Percentiles rank a stretch among this genome's conserved stretches.
phyloP scores from a whole-genome alignment of 2,329 filamentous ascomycete species.

The Pyrenophora teres region DNA sequence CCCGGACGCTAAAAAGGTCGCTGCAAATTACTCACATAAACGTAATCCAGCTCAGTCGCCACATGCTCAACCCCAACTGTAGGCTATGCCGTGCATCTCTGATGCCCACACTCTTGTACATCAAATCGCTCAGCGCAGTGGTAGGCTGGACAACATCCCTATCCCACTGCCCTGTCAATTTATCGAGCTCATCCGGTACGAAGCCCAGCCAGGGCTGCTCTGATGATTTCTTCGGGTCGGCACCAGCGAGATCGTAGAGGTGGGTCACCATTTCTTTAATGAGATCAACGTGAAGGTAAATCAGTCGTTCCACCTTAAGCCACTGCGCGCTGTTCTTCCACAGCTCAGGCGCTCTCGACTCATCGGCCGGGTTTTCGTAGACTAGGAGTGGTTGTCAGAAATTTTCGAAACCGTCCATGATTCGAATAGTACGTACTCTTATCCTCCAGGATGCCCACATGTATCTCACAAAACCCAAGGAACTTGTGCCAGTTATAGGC shows the following conservation, averaged over 20 bases:
- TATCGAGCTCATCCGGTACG: slow-evolving; percentile 51
- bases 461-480: slow-evolving; percentile 53
- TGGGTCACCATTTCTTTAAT: slow-evolving; percentile 53
- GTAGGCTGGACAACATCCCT: slow-evolving; percentile 59
- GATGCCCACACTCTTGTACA: slow-evolving; percentile 61
- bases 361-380: slow-evolving; percentile 60
- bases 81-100: slow-evolving; percentile 57
- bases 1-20: too few species aligned
- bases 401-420: neutral
- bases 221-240: slow-evolving; percentile 29
- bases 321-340: slow-evolving; percentile 58
- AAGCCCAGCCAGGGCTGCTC: slow-evolving; percentile 49
- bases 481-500: slow-evolving; percentile 54
- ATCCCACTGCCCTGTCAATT: slow-evolving; percentile 53
- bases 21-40: slow-evolving; percentile 60
- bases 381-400: slow-evolving; percentile 32
- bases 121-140: slow-evolving; percentile 54
- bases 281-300: slow-evolving; percentile 56
- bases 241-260: slow-evolving; percentile 50
- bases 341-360: slow-evolving; percentile 57
- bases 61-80: slow-evolving; percentile 56
- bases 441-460: slow-evolving; percentile 53
- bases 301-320: slow-evolving; percentile 59
- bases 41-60: slow-evolving; percentile 68
- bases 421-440: slow-evolving; percentile 21